Evolutionary conservation across 2,329 filamentous ascomycete species (phyloP).

Genomic region (Blastomyces silverae): DNA sequence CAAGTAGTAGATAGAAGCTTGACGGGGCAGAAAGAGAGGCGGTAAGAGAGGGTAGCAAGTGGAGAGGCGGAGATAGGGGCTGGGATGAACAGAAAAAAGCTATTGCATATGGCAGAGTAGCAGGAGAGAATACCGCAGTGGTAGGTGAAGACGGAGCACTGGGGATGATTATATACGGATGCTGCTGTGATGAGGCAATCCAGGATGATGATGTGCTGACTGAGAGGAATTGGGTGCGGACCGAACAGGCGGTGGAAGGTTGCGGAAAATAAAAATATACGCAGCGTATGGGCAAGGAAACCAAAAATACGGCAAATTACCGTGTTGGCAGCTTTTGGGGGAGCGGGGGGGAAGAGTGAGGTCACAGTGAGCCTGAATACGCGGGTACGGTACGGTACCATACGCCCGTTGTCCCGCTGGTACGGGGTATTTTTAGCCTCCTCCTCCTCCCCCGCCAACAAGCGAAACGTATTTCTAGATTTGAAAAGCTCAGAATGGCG

Average conservation of each 20-base stretch:
- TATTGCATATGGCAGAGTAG: no score
- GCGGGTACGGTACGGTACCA: conserved; percentile 13
- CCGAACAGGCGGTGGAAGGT: not conserved
- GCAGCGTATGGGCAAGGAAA: not conserved
- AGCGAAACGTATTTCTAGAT: not conserved
- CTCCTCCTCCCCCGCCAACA: conserved; percentile 6
- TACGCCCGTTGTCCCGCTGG: conserved; percentile 11
- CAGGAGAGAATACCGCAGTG: conserved; percentile 21
- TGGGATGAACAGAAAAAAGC: conserved; percentile 18
- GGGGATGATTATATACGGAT: not conserved
- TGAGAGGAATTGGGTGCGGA: not conserved
- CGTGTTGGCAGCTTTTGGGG: not conserved
- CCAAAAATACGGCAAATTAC: conserved; percentile 9
- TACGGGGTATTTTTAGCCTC: not conserved
- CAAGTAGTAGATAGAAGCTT: not conserved
- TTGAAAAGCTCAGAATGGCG: not conserved
- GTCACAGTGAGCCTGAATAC: conserved; percentile 10
- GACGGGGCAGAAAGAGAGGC: conserved; percentile 16
- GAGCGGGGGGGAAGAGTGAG: not conserved
- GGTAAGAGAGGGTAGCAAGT: conserved; percentile 11
- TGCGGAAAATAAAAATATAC: conserved; percentile 4
- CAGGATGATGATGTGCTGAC: conserved; percentile 10
- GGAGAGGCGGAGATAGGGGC: conserved; percentile 13
- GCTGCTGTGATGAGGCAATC: conserved; percentile 22
- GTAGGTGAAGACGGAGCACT: not conserved